These are phyloP conservation scores for Thyridium curvatum DNA, from an alignment of 2,329 filamentous ascomycete genomes.

Conservation along the genomic window DNA sequence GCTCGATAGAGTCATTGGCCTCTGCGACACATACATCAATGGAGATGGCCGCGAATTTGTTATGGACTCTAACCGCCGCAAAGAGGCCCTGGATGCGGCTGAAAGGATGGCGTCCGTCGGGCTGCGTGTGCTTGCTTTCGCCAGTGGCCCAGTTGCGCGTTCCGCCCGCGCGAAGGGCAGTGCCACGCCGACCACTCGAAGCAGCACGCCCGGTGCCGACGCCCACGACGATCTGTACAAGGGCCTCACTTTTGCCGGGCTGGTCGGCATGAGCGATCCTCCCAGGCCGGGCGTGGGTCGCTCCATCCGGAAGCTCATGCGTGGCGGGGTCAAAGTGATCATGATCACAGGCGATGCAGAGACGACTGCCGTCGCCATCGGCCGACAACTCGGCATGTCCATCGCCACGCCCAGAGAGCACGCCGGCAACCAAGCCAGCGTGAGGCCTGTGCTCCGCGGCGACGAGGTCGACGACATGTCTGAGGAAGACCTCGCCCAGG, in stretches of 20 bases:
- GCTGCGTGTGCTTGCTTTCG: conserved; percentile 86
- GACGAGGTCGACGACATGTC: conserved; percentile 93
- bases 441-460: conserved; percentile 72
- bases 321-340: conserved; percentile 91
- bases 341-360: conserved; percentile 99
- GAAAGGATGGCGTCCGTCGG: conserved; percentile 68
- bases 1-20: conserved; percentile 75
- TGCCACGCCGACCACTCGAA: conserved; percentile 32
- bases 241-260: conserved; percentile 79
- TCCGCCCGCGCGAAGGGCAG: conserved; percentile 22
- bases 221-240: conserved; percentile 67
- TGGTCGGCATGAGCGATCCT: conserved; percentile 97
- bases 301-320: conserved; percentile 84
- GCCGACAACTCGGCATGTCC: conserved; percentile 89
- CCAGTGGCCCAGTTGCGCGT: conserved; percentile 54
- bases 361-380: conserved; percentile 89
- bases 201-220: conserved; percentile 40
- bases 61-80: conserved; percentile 67
- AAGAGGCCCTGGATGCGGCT: conserved; percentile 72
- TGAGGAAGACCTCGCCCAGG: conserved; percentile 74
- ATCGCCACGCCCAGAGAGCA: conserved; percentile 52
- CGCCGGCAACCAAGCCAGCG: conserved; percentile 47
- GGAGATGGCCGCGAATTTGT: conserved; percentile 81
- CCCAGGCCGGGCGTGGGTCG: conserved; percentile 84
- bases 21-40: conserved; percentile 87